Evolutionary conservation across 768 basidiomycete species (phyloP).

Genomic region (Phylloporus scabripes): DNA sequence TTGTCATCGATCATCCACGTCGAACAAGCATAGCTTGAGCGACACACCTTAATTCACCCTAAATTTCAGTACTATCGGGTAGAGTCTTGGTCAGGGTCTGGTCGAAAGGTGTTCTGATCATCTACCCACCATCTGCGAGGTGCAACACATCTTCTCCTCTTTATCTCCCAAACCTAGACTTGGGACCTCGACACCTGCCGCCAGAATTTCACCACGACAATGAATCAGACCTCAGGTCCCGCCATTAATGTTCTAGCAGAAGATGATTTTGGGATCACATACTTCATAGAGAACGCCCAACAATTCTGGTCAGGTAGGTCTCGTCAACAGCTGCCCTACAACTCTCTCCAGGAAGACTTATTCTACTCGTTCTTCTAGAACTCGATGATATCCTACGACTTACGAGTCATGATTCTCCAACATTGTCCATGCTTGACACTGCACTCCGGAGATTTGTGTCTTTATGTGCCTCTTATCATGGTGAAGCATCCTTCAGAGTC

Average conservation of each 20-base stretch:
- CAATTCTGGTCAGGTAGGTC: constrained; percentile 87
- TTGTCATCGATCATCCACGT: constrained; percentile 3
- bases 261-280: constrained; percentile 74
- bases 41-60: not conserved
- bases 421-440: constrained; percentile 71
- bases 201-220: constrained; percentile 1
- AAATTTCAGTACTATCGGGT: not conserved
- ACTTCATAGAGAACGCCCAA: constrained; percentile 75
- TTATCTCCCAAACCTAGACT: constrained; percentile 3
- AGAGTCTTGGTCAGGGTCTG: not conserved
- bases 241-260: constrained; percentile 31
- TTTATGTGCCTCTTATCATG: constrained; percentile 82
- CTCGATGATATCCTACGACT: constrained; percentile 77
- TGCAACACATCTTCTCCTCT: constrained; percentile 3
- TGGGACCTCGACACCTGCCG: constrained; percentile 2
- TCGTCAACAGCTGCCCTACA: constrained; percentile 1
- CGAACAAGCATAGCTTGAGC: not conserved
- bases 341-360: constrained; percentile 4
- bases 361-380: constrained; percentile 44
- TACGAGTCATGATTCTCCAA: constrained; percentile 51
- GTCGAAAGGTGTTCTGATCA: constrained; percentile 1
- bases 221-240: constrained; percentile 15
- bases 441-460: constrained; percentile 71
- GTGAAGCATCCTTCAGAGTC: constrained; percentile 37
- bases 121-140: not conserved